Percentiles rank a stretch among this genome's conserved stretches.
phyloP scores from a whole-genome alignment of 164 flowering plant species.

The Warburgia ugandensis region DNA sequence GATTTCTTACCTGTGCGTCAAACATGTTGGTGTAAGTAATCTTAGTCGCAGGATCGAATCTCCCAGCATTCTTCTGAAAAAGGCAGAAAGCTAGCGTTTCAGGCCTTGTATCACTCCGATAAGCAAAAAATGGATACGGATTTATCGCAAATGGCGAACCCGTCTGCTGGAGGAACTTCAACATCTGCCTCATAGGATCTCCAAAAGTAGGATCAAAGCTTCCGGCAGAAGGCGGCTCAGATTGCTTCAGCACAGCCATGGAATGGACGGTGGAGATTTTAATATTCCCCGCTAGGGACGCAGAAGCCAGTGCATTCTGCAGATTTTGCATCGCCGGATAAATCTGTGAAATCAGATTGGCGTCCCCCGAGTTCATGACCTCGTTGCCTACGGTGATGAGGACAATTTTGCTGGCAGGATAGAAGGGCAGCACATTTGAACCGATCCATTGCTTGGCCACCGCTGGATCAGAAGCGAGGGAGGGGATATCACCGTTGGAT shows the following conservation, averaged over 20 bases:
- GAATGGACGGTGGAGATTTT: conserved; percentile 91
- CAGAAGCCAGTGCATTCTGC: conserved; percentile 53
- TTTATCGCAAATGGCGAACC: conserved; percentile 77
- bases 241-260: conserved; percentile 63
- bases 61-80: conserved; percentile 83
- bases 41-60: conserved; percentile 57
- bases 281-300: conserved; percentile 55
- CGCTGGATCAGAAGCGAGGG: conserved; percentile 62
- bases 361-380: conserved; percentile 47
- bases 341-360: conserved; percentile 34
- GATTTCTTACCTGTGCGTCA: conserved; percentile 85
- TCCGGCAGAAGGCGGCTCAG: conserved; percentile 87
- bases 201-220: conserved; percentile 33
- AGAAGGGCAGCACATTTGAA: conserved; percentile 64
- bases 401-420: conserved; percentile 70
- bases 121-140: conserved; percentile 95
- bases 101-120: conserved; percentile 80
- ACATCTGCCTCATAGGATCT: conserved; percentile 39
- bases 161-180: conserved; percentile 50
- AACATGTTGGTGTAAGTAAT: conserved; percentile 92
- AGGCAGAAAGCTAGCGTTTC: conserved; percentile 85
- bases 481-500: conserved; percentile 68
- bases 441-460: conserved; percentile 67
- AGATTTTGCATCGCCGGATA: conserved; percentile 81
- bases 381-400: conserved; percentile 84